A percentile compares a stretch with the other conserved stretches of the same genome.
These are phyloP conservation scores for Cephaloascus albidus DNA, from an alignment of 805 yeast species.

Conservation along the genomic window DNA sequence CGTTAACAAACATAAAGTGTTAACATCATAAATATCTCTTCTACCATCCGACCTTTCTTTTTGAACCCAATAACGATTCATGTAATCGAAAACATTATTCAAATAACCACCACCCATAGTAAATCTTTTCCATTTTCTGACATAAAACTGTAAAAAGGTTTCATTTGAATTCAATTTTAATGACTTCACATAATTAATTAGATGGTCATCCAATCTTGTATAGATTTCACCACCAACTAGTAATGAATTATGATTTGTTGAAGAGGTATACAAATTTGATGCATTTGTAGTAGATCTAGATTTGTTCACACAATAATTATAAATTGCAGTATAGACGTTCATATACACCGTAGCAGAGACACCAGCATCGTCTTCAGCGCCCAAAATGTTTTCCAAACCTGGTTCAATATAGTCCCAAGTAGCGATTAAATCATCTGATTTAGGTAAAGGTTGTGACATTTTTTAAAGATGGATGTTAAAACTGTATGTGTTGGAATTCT, in stretches of 20 bases:
- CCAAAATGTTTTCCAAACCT: conserved; percentile 60
- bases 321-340: conserved; percentile 86
- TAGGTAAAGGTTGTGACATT: conserved; percentile 24
- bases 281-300: conserved; percentile 38
- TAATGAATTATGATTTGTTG: conserved; percentile 8
- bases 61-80: conserved; percentile 96
- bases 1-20: conserved; percentile 75
- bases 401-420: conserved; percentile 80
- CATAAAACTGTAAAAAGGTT: conserved; percentile 72
- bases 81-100: conserved; percentile 89
- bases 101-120: conserved; percentile 86
- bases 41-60: conserved; percentile 93
- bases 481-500: no score
- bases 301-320: conserved; percentile 83
- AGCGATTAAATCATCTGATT: conserved; percentile 51
- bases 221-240: conserved; percentile 90
- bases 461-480: no score
- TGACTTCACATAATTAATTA: conserved; percentile 46
- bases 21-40: conserved; percentile 82
- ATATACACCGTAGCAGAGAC: conserved; percentile 68
- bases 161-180: conserved; percentile 48
- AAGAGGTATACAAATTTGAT: neutral
- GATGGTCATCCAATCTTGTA: conserved; percentile 55
- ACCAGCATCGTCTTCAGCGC: conserved; percentile 53
- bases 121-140: conserved; percentile 80